A percentile compares a stretch with the other conserved stretches of the same genome.
Conservation (phyloP, 495 filamentous ascomycete species). For the Penicillium salamii region DNA sequence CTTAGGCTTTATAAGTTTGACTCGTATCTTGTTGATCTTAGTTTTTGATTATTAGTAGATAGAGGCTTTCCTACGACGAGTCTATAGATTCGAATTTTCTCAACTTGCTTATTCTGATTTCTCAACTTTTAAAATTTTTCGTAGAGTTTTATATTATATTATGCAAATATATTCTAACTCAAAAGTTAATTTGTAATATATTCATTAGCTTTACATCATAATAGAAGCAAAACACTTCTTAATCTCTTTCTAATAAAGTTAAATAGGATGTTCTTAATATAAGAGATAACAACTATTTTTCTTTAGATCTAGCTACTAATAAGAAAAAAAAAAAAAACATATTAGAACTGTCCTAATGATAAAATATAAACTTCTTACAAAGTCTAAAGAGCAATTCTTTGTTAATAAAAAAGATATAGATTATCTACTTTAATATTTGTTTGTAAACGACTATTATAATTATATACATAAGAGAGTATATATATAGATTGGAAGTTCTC, state of each 20-base stretch:
- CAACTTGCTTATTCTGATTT: not conserved
- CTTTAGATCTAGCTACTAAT: not conserved
- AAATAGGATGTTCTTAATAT: conserved; percentile 15
- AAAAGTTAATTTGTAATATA: conserved; percentile 6
- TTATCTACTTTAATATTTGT: conserved; percentile 16
- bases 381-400: conserved; percentile 13
- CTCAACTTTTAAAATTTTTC: not conserved
- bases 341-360: conserved; percentile 11
- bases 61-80: not conserved
- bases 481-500: conserved; percentile 17
- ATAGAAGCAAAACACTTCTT: conserved; percentile 12
- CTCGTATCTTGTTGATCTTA: not conserved
- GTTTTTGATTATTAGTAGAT: not conserved
- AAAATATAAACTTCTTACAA: conserved; percentile 18
- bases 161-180: not conserved
- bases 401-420: conserved; percentile 19
- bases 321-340: conserved; percentile 7
- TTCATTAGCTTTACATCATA: conserved; percentile 9
- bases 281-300: conserved; percentile 6
- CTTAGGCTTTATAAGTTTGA: conserved; percentile 13
- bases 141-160: conserved; percentile 9
- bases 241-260: not conserved
- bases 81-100: not conserved
- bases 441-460: conserved; percentile 17
- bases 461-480: conserved; percentile 19